A percentile compares a stretch with the other conserved stretches of the same genome.
These are phyloP conservation scores for Hericium alpestre DNA, from an alignment of 768 basidiomycete genomes.

Conservation along the genomic window DNA sequence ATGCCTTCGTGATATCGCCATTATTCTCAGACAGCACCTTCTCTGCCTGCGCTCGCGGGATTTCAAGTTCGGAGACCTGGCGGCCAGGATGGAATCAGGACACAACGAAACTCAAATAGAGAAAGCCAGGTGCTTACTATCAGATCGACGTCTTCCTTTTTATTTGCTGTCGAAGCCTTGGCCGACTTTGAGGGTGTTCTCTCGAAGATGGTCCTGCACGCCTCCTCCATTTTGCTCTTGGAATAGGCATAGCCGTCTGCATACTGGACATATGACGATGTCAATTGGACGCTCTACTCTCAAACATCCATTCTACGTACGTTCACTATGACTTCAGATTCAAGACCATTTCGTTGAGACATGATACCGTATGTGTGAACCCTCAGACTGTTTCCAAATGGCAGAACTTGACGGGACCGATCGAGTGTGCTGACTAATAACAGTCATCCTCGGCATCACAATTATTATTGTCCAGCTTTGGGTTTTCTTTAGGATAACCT, in stretches of 20 bases:
- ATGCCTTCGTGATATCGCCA: constrained; percentile 42
- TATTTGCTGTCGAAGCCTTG: constrained; percentile 29
- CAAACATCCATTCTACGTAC: constrained; percentile 26
- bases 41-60: constrained; percentile 48
- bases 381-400: background rate
- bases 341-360: constrained; percentile 39
- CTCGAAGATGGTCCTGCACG: constrained; percentile 48
- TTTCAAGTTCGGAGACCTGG: constrained; percentile 57
- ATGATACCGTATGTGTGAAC: constrained; percentile 6
- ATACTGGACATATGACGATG: constrained; percentile 30
- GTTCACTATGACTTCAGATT: constrained; percentile 58
- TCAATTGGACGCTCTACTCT: background rate
- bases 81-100: background rate
- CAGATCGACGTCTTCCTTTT: constrained; percentile 55
- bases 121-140: constrained; percentile 33
- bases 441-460: background rate
- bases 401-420: background rate
- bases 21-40: constrained; percentile 42
- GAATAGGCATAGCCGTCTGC: constrained; percentile 57
- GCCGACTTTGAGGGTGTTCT: constrained; percentile 38
- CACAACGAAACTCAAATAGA: background rate
- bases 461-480: background rate
- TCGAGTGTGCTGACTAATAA: too few relatives aligned
- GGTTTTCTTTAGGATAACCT: background rate
- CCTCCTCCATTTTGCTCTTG: constrained; percentile 58